phyloP scores from a whole-genome alignment of 306 rosid species.

The Lablab purpureus region DNA sequence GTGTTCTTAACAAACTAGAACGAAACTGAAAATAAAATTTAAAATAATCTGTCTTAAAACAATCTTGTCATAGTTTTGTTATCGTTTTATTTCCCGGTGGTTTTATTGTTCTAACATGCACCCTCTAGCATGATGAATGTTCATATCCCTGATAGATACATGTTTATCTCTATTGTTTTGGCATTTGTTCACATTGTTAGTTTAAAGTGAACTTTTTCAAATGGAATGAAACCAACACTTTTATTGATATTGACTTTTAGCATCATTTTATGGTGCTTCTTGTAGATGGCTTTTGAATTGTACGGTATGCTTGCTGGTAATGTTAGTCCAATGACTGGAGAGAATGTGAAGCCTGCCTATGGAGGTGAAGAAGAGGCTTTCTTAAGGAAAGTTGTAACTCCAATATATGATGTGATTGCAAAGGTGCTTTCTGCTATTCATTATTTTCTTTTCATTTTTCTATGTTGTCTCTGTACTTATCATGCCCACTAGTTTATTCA shows the following conservation, averaged over 20 bases:
- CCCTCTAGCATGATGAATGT: not conserved
- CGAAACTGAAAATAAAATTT: not conserved
- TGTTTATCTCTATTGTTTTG: slow-evolving; percentile 26
- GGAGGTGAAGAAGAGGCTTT: slow-evolving; percentile 98
- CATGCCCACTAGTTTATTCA: slow-evolving; percentile 6
- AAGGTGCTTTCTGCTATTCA: slow-evolving; percentile 59
- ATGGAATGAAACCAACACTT: not conserved
- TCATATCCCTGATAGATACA: not conserved
- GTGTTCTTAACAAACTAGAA: not conserved
- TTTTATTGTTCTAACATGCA: not conserved
- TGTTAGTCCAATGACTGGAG: slow-evolving; percentile 98
- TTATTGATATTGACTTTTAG: slow-evolving; percentile 35
- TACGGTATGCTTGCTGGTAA: slow-evolving; percentile 99
- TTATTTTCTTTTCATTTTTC: slow-evolving; percentile 25
- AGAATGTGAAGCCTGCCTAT: slow-evolving; percentile 96
- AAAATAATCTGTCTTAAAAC: not conserved
- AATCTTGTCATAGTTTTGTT: not conserved
- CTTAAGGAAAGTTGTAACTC: slow-evolving; percentile 89
- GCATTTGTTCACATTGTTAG: slow-evolving; percentile 25
- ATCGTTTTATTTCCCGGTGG: slow-evolving; percentile 8
- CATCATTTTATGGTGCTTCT: slow-evolving; percentile 42
- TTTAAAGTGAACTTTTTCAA: slow-evolving; percentile 15
- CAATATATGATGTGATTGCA: slow-evolving; percentile 91
- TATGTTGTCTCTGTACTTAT: not conserved
- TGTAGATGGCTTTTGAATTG: slow-evolving; percentile 97